These are phyloP conservation scores for Parathielavia appendiculata DNA, from an alignment of 495 filamentous ascomycete species.

Conservation along the genomic window DNA sequence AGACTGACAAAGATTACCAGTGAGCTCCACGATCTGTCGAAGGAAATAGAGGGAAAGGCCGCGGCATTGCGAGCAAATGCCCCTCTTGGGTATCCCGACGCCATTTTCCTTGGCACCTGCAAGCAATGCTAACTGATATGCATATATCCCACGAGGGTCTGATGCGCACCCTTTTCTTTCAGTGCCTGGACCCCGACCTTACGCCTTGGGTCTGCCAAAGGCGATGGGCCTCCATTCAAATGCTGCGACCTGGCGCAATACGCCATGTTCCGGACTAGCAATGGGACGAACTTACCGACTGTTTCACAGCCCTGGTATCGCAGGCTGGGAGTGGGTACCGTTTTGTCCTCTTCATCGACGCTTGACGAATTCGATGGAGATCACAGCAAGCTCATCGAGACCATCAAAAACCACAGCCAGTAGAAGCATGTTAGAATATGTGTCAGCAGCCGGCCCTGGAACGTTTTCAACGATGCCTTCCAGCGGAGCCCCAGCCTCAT, in stretches of 20 bases:
- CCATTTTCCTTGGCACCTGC: background rate
- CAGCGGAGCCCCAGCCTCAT: constrained; percentile 24
- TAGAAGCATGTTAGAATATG: constrained; percentile 30
- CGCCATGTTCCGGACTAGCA: background rate
- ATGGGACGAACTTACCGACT: background rate
- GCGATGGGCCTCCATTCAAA: constrained; percentile 18
- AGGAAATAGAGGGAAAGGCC: background rate
- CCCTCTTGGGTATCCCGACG: background rate
- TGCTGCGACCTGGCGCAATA: constrained; percentile 2
- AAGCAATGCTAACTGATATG: constrained; percentile 4
- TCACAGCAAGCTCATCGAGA: constrained; percentile 25
- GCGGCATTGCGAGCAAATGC: background rate
- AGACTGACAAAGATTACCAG: background rate
- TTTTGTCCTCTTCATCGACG: constrained; percentile 23
- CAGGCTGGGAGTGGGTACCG: background rate
- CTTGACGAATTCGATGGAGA: constrained; percentile 37
- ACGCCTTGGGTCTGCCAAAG: constrained; percentile 22
- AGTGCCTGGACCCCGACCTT: constrained; percentile 16
- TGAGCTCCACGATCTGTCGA: background rate
- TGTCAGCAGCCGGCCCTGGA: constrained; percentile 34
- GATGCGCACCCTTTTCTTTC: constrained; percentile 16
- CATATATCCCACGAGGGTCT: constrained; percentile 24
- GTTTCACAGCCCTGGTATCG: background rate
- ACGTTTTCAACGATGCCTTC: constrained; percentile 27
- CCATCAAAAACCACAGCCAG: constrained; percentile 16